phyloP scores from a whole-genome alignment of 2,329 filamentous ascomycete species.

The Cercospora brassicicola region DNA sequence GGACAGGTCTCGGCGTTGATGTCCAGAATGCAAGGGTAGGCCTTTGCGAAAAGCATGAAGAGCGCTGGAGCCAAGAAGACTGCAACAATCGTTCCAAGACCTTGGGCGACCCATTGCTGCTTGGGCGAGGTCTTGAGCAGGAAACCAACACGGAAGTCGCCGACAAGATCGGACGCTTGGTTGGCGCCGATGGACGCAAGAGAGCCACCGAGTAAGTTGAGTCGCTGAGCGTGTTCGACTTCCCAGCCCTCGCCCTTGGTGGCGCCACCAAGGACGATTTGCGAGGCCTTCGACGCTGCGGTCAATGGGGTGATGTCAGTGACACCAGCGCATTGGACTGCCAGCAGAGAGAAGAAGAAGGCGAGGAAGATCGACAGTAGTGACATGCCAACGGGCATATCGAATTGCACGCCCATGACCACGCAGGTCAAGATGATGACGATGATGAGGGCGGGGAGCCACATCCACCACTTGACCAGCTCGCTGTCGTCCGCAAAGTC shows the following conservation, averaged over 20 bases:
- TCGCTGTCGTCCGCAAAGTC: conserved; percentile 52
- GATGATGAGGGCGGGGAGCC: conserved; percentile 50
- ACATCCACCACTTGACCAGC: conserved; percentile 57
- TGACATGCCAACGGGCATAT: conserved; percentile 59
- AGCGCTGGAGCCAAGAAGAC: conserved; percentile 67
- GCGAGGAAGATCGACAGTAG: conserved; percentile 58
- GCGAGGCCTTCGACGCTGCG: conserved; percentile 66
- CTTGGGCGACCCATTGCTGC: conserved; percentile 67
- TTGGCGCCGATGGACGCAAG: conserved; percentile 44
- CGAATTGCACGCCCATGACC: conserved; percentile 56
- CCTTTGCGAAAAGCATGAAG: conserved; percentile 66
- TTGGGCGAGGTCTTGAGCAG: conserved; percentile 64
- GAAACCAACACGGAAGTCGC: conserved; percentile 68
- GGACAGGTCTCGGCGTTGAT: conserved; percentile 52
- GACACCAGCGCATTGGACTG: conserved; percentile 58
- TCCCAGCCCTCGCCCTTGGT: conserved; percentile 57
- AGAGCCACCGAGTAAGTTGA: conserved; percentile 66
- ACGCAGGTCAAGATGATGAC: conserved; percentile 52
- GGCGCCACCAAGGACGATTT: conserved; percentile 66
- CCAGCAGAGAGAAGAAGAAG: conserved; percentile 63
- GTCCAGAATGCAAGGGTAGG: conserved; percentile 67
- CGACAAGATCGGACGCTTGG: conserved; percentile 53
- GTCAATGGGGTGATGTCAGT: conserved; percentile 64
- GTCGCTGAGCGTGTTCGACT: conserved; percentile 56
- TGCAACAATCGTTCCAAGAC: conserved; percentile 62